Evolutionary conservation across 176 grass and related monocot species (phyloP).

Genomic region (Poa pratensis): DNA sequence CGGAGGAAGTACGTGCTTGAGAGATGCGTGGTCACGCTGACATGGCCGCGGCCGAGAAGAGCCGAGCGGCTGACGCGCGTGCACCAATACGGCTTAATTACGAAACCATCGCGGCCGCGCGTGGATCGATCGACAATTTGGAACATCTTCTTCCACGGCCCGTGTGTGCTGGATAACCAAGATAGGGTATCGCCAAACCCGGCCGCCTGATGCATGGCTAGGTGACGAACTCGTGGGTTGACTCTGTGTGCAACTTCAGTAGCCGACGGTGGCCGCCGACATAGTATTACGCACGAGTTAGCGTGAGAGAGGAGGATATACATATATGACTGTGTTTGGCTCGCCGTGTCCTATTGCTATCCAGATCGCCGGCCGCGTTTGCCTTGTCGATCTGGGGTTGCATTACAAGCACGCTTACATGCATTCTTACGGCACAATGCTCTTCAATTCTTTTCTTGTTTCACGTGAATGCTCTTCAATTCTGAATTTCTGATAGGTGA

Average conservation of each 20-base stretch:
- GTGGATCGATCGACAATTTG: neutral
- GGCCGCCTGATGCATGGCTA: neutral
- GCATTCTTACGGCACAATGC: neutral
- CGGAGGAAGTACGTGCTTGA: neutral
- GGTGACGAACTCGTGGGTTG: slow-evolving; percentile 9
- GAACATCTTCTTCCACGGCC: neutral
- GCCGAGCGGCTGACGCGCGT: neutral
- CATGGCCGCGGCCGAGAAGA: neutral
- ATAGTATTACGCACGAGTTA: neutral
- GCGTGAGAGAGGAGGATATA: slow-evolving; percentile 26
- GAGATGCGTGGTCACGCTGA: neutral
- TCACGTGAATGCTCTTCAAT: neutral
- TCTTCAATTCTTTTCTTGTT: neutral
- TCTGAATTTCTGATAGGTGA: neutral
- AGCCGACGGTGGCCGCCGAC: slow-evolving; percentile 1
- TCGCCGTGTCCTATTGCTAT: neutral
- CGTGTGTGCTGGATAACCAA: neutral
- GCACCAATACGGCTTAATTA: neutral
- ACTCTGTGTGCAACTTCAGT: neutral
- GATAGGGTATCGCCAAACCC: slow-evolving; percentile 7
- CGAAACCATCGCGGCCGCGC: neutral
- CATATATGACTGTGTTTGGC: neutral
- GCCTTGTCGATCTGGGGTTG: neutral
- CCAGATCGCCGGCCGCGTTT: neutral
- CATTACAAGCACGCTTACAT: neutral